These are phyloP conservation scores for Botrytis pseudocinerea DNA, from an alignment of 2,329 filamentous ascomycete genomes.

Conservation along the genomic window DNA sequence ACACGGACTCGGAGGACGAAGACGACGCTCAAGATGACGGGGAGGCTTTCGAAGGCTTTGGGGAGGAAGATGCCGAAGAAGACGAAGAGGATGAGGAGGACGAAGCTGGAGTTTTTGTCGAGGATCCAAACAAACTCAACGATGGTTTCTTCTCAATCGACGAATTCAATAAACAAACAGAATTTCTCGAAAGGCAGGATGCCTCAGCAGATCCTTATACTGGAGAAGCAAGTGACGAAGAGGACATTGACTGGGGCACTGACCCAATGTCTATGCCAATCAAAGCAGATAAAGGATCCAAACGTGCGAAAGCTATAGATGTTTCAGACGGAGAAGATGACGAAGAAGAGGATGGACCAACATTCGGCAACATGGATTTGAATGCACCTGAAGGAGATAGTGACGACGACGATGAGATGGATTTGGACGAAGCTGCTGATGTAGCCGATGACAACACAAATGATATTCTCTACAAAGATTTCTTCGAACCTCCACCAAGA, in stretches of 20 bases:
- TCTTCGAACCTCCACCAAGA: constrained; percentile 81
- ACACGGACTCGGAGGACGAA: constrained; percentile 42
- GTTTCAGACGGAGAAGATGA: constrained; percentile 45
- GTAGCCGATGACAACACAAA: constrained; percentile 70
- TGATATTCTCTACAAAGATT: constrained; percentile 86
- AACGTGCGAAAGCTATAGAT: constrained; percentile 39
- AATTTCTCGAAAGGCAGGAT: constrained; percentile 86
- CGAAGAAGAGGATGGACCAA: constrained; percentile 73
- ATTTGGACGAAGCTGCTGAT: constrained; percentile 57
- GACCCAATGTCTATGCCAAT: constrained; percentile 62
- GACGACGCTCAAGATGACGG: constrained; percentile 34
- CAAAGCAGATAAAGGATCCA: constrained; percentile 37
- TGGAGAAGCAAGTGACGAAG: constrained; percentile 76
- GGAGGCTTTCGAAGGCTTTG: constrained; percentile 41
- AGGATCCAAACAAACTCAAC: constrained; percentile 83
- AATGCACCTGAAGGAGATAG: constrained; percentile 70
- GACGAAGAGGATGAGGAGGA: constrained; percentile 53
- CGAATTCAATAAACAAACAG: constrained; percentile 92
- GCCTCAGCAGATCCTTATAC: constrained; percentile 72
- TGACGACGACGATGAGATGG: constrained; percentile 55
- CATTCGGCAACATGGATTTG: constrained; percentile 77
- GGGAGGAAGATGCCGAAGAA: constrained; percentile 41
- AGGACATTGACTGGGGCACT: constrained; percentile 83
- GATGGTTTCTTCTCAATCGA: constrained; percentile 98
- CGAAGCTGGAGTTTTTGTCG: constrained; percentile 57